Evolutionary conservation across 768 basidiomycete genomes (phyloP).

Genomic region (Suillus sp.): DNA sequence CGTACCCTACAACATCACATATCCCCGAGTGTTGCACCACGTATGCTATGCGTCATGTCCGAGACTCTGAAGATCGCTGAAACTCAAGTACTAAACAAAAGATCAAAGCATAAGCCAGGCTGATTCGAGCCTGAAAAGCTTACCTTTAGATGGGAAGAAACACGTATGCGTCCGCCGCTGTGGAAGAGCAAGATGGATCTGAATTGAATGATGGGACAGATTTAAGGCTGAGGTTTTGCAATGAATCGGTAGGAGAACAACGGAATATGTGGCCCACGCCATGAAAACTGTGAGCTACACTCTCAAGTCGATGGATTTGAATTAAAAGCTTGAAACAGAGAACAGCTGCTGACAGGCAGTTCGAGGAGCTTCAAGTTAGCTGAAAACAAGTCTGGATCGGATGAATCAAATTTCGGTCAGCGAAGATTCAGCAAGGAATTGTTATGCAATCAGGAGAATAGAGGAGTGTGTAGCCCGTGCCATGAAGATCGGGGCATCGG

Average conservation of each 20-base stretch:
- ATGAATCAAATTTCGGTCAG: neutral
- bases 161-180: neutral
- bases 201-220: neutral
- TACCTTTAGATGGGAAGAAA: neutral
- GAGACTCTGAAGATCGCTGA: neutral
- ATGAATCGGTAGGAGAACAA: neutral
- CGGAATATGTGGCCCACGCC: no score
- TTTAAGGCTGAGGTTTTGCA: neutral
- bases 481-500: no score
- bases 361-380: neutral
- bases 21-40: neutral
- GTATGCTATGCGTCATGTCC: neutral
- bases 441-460: neutral
- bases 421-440: no score
- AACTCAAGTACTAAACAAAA: neutral
- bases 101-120: neutral
- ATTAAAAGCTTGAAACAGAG: no score
- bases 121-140: neutral
- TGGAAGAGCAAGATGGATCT: neutral
- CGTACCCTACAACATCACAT: neutral
- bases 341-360: neutral
- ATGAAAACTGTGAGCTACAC: neutral
- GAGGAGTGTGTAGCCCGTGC: neutral
- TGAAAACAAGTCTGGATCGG: neutral
- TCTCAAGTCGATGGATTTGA: neutral